phyloP scores from a whole-genome alignment of 768 basidiomycete genomes.

The Boletus rufocinnamomeus region DNA sequence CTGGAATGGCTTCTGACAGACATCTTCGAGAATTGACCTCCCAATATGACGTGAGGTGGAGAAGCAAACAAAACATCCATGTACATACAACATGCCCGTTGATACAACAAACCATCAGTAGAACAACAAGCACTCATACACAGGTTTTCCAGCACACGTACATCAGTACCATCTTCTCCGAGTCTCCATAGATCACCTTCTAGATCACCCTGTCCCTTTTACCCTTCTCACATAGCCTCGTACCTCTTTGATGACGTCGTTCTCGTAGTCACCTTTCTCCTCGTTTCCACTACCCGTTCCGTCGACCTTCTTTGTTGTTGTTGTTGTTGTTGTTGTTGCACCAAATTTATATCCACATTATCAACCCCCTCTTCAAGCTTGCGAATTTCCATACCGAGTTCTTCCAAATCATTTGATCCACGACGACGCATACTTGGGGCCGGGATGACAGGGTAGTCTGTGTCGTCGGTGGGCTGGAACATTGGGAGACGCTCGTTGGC shows the following conservation, averaged over 20 bases:
- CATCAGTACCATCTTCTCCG: background rate
- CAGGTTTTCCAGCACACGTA: background rate
- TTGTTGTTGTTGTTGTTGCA: background rate
- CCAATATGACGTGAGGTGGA: background rate
- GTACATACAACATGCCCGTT: slow-evolving; percentile 3
- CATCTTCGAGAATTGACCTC: background rate
- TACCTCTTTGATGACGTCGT: slow-evolving; percentile 62
- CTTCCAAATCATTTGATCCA: slow-evolving; percentile 42
- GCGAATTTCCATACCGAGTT: slow-evolving; percentile 66
- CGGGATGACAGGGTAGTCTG: slow-evolving; percentile 49
- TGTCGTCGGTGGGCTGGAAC: slow-evolving; percentile 40
- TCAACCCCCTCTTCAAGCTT: slow-evolving; percentile 58
- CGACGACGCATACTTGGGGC: slow-evolving; percentile 62
- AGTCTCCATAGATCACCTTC: background rate
- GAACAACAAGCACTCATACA: background rate
- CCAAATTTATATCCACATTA: slow-evolving; percentile 22
- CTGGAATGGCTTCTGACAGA: background rate
- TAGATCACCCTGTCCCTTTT: background rate
- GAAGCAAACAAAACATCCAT: background rate
- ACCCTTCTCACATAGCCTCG: background rate
- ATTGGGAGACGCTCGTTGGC: slow-evolving; percentile 74
- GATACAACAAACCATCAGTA: background rate
- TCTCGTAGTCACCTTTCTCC: slow-evolving; percentile 45
- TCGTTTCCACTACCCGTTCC: slow-evolving; percentile 64
- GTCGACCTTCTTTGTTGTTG: slow-evolving; percentile 38